phyloP scores from a whole-genome alignment of 1,139 yeast species.

The Yamadazyma dushanensis region DNA sequence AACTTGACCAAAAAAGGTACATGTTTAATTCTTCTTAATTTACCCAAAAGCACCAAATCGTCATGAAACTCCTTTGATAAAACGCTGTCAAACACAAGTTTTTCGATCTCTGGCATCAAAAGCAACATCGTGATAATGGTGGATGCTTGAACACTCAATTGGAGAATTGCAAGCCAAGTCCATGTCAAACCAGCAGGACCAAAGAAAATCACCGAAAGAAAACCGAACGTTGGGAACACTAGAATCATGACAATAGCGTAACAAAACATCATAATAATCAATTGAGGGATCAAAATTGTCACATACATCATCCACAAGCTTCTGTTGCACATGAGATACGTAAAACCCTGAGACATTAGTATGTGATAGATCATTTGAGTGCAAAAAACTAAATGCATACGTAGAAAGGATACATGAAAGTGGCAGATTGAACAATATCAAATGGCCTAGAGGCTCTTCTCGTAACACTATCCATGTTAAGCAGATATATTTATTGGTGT shows the following conservation, averaged over 20 bases:
- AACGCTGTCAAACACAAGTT: slow-evolving; percentile 57
- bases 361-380: slow-evolving; percentile 8
- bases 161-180: slow-evolving; percentile 55
- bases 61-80: slow-evolving; percentile 50
- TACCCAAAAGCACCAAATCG: slow-evolving; percentile 48
- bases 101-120: slow-evolving; percentile 59
- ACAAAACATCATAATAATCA: slow-evolving; percentile 42
- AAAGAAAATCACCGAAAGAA: slow-evolving; percentile 45
- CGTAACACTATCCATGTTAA: no score
- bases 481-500: no score
- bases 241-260: slow-evolving; percentile 39
- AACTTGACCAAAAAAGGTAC: slow-evolving; percentile 31
- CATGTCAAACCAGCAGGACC: slow-evolving; percentile 57
- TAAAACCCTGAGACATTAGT: slow-evolving; percentile 35
- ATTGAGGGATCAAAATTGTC: slow-evolving; percentile 51
- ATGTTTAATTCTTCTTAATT: slow-evolving; percentile 37
- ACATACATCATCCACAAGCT: slow-evolving; percentile 53
- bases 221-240: slow-evolving; percentile 50
- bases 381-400: slow-evolving; percentile 11
- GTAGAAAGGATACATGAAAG: slow-evolving; percentile 16
- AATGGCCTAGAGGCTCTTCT: slow-evolving; percentile 5
- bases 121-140: slow-evolving; percentile 48
- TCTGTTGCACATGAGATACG: slow-evolving; percentile 45
- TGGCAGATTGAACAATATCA: slow-evolving; percentile 7
- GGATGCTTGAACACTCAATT: slow-evolving; percentile 52